Percentiles rank a stretch among this genome's conserved stretches.
Evolutionary conservation across 257 asterid species (phyloP).

Genomic region (Henckelia pumila): DNA sequence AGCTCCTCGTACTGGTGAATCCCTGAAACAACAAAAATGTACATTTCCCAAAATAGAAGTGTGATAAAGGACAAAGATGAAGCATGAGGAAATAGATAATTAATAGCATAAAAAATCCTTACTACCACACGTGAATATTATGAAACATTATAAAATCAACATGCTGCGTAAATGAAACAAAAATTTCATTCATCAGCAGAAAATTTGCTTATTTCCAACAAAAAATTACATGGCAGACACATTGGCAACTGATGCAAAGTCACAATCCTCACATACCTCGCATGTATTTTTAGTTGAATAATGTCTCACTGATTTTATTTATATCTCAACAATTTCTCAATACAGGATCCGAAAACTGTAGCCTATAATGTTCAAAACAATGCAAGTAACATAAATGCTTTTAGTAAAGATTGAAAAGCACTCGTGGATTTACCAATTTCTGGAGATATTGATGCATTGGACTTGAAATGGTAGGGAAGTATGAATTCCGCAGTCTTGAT

Average conservation of each 20-base stretch:
- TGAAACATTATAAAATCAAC: neutral
- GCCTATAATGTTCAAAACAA: neutral
- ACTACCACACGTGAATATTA: neutral
- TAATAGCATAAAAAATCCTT: neutral
- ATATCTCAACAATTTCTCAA: neutral
- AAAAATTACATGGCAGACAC: neutral
- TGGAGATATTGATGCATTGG: conserved; percentile 52
- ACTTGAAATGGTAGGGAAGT: conserved; percentile 42
- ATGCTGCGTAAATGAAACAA: neutral
- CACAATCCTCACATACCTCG: neutral
- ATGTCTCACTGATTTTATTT: neutral
- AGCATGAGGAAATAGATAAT: neutral
- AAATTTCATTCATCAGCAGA: neutral
- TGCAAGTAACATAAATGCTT: neutral
- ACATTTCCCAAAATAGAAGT: conserved; percentile 5
- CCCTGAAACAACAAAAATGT: conserved; percentile 42
- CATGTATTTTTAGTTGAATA: neutral
- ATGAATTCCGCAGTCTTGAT: conserved; percentile 36
- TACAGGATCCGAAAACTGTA: neutral
- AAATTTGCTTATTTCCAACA: neutral
- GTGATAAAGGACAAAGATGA: conserved; percentile 6
- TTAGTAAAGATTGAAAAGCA: neutral
- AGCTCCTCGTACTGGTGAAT: conserved; percentile 65
- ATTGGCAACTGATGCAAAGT: neutral
- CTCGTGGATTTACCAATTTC: conserved; percentile 43